phyloP scores from a whole-genome alignment of 1,284 basidiomycete genomes.

The Leccinum pachyderme region DNA sequence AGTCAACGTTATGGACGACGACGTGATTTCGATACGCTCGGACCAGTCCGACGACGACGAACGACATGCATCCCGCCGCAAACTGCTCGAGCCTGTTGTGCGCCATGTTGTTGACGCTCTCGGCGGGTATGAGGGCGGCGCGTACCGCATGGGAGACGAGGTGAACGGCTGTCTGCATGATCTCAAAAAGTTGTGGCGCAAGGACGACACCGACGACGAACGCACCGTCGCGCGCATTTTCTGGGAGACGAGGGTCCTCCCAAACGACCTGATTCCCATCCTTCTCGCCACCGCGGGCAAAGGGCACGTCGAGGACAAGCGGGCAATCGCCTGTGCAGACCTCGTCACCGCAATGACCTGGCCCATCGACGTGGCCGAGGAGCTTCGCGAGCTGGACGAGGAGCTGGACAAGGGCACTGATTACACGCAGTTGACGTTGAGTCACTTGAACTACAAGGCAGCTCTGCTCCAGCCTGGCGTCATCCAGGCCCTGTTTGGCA shows the following conservation, averaged over 20 bases:
- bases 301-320: constrained; percentile 77
- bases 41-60: constrained; percentile 31
- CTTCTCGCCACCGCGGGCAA: constrained; percentile 76
- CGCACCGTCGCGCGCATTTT: constrained; percentile 91
- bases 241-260: constrained; percentile 77
- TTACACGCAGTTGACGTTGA: constrained; percentile 78
- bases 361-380: constrained; percentile 92
- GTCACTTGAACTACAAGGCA: constrained; percentile 87
- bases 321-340: constrained; percentile 84
- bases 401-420: constrained; percentile 75
- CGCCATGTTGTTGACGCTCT: constrained; percentile 72
- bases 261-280: constrained; percentile 85
- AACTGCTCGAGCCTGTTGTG: constrained; percentile 64
- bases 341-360: constrained; percentile 94
- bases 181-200: constrained; percentile 90
- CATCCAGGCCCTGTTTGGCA: constrained; percentile 65
- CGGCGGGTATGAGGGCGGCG: constrained; percentile 65
- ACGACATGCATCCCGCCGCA: constrained; percentile 36
- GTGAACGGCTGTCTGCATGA: constrained; percentile 86
- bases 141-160: constrained; percentile 83
- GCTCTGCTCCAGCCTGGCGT: constrained; percentile 66
- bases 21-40: constrained; percentile 38
- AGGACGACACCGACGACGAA: constrained; percentile 93
- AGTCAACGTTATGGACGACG: constrained; percentile 28
- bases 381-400: constrained; percentile 87